Evolutionary conservation across 1,284 basidiomycete species (phyloP).

Genomic region (Marasmius oreades): DNA sequence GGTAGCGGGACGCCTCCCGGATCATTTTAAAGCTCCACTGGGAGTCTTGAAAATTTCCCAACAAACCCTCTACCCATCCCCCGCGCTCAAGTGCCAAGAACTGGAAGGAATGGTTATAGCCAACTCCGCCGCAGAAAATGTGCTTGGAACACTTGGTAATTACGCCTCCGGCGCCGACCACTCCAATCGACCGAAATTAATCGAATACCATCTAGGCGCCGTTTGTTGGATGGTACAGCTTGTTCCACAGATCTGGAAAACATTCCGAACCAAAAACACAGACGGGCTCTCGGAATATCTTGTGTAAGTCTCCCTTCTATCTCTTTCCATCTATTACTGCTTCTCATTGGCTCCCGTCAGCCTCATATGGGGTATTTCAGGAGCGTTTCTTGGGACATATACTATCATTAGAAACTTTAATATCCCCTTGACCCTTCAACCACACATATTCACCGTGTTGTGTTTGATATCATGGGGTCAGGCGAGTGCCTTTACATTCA

Average conservation of each 20-base stretch:
- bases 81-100: not conserved
- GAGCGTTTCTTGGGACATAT: constrained; percentile 69
- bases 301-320: constrained; percentile 60
- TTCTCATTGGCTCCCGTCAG: constrained; percentile 27
- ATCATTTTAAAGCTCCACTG: not conserved
- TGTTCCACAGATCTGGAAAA: constrained; percentile 76
- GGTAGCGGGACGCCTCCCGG: no score
- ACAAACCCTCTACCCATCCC: not conserved
- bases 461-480: constrained; percentile 65
- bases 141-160: constrained; percentile 55
- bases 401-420: constrained; percentile 65
- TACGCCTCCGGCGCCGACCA: constrained; percentile 10
- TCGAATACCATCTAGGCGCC: constrained; percentile 39
- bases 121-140: constrained; percentile 43
- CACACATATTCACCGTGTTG: constrained; percentile 68
- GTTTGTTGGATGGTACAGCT: constrained; percentile 71
- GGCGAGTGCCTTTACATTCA: constrained; percentile 29
- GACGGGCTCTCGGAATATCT: constrained; percentile 71
- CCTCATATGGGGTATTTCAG: constrained; percentile 63
- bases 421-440: constrained; percentile 73
- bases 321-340: not conserved
- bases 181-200: not conserved
- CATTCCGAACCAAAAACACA: constrained; percentile 67
- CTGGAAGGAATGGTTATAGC: not conserved
- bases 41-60: not conserved